Evolutionary conservation across 441 rosid species (phyloP).

Genomic region (Theobroma grandiflorum): DNA sequence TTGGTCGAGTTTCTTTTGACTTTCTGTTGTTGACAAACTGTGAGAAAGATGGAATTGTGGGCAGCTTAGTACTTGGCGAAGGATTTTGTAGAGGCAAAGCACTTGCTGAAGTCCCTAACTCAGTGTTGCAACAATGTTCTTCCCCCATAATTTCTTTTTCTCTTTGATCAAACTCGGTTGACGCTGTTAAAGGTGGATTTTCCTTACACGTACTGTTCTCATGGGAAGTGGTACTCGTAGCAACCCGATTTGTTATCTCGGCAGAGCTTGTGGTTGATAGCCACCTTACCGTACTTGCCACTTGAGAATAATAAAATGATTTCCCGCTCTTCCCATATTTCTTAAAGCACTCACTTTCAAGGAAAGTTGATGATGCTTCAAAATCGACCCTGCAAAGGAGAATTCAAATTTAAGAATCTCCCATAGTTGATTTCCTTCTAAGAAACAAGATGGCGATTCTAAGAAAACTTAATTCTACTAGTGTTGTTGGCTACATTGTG

Average conservation of each 20-base stretch:
- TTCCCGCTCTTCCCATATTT: constrained; percentile 90
- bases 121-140: constrained; percentile 18
- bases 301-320: constrained; percentile 88
- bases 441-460: neutral
- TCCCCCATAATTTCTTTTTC: constrained; percentile 32
- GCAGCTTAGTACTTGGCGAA: constrained; percentile 42
- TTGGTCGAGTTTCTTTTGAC: constrained; percentile 29
- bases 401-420: constrained; percentile 18
- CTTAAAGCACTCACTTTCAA: constrained; percentile 82
- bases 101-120: constrained; percentile 14
- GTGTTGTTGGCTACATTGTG: neutral
- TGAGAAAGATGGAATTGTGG: constrained; percentile 78
- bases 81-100: constrained; percentile 26
- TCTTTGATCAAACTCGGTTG: constrained; percentile 29
- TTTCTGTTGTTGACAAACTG: constrained; percentile 71
- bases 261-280: constrained; percentile 57
- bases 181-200: constrained; percentile 33
- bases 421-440: constrained; percentile 12
- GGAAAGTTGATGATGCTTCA: constrained; percentile 57
- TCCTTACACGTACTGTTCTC: constrained; percentile 31
- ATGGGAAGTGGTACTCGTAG: constrained; percentile 29
- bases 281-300: constrained; percentile 88
- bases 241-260: constrained; percentile 55
- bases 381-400: constrained; percentile 60
- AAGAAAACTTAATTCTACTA: neutral